Conservation (phyloP, 768 basidiomycete species). For the Boletus tylopilopsis region DNA sequence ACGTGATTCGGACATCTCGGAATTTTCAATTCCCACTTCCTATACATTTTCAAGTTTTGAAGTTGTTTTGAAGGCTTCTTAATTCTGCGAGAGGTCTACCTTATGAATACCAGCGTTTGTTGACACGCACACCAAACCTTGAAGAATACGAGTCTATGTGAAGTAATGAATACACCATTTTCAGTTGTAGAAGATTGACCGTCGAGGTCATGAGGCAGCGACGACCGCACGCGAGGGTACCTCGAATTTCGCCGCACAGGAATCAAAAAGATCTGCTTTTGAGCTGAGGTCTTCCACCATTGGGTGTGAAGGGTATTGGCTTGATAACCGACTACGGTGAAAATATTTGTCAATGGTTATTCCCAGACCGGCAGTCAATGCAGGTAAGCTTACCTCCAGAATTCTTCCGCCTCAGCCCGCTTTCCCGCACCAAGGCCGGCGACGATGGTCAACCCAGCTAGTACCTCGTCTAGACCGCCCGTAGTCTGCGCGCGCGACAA, state of each 20-base stretch:
- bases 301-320: constrained; percentile 66
- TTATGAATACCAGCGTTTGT: no score
- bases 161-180: background rate
- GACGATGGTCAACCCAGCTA: constrained; percentile 65
- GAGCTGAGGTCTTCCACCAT: constrained; percentile 56
- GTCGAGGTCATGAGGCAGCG: constrained; percentile 7
- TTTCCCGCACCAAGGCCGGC: constrained; percentile 55
- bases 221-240: constrained; percentile 51
- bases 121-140: no score
- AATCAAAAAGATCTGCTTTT: constrained; percentile 66
- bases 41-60: no score
- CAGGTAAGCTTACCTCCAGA: constrained; percentile 56
- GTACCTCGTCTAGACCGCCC: constrained; percentile 53
- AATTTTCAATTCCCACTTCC: no score
- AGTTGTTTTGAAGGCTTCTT: no score
- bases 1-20: no score
- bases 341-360: constrained; percentile 2
- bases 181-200: background rate
- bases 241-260: constrained; percentile 51
- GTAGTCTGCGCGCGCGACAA: constrained; percentile 44
- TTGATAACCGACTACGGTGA: constrained; percentile 36
- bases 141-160: background rate
- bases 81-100: no score
- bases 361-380: background rate
- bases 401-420: constrained; percentile 58